Evolutionary conservation across 139 green algal genomes (phyloP), one percentile per base, ranked within the genome.

Genomic region (Chlamydomonas eustigma): DNA sequence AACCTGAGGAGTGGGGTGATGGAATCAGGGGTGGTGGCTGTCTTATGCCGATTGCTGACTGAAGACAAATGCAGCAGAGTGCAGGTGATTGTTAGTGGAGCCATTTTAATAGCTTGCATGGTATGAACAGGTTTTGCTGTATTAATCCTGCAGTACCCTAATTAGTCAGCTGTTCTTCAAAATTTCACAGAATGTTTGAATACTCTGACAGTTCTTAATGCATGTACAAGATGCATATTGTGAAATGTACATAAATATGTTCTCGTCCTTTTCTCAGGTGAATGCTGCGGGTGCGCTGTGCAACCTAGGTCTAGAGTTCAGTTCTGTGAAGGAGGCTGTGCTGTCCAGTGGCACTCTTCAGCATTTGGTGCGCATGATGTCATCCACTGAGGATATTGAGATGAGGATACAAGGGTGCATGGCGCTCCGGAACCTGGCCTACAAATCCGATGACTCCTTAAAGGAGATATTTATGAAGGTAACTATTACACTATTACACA

Each of bases 231-330:
- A n/a, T n/a, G n/a, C n/a, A n/a, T n/a, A n/a, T n/a, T n/a, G n/a
- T n/a, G n/a, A n/a, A n/a, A n/a, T n/a, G n/a, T n/a, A n/a, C n/a
- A n/a, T n/a, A n/a, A n/a, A n/a, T n/a, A n/a, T n/a, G n/a, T n/a
- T n/a, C n/a, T n/a, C n/a, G n/a, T n/a, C n/a, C 44, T 18, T 18
- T 58, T 12, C 1, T 22, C 83, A 92, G 86, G 75, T 76, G 6
- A 82, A 80, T 31, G 89, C 88, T 35, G 80, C 88, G 0, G 86
- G 79, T 39, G 82, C 91, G 1, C 30, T 96, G 3, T 93, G 90
- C 85, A 97, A 97, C 83, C 80, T 97, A 38, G 83, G 94, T 28
- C 81, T 97, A 4, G 90, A 95, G 31, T 93, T 94, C 73, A 86
- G 73, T 5, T 37, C 71, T 2, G 82, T 88, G n/a, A 94, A 95